These are phyloP conservation scores for Hypericum perforatum DNA, from an alignment of 345 rosid species.

Conservation along the genomic window DNA sequence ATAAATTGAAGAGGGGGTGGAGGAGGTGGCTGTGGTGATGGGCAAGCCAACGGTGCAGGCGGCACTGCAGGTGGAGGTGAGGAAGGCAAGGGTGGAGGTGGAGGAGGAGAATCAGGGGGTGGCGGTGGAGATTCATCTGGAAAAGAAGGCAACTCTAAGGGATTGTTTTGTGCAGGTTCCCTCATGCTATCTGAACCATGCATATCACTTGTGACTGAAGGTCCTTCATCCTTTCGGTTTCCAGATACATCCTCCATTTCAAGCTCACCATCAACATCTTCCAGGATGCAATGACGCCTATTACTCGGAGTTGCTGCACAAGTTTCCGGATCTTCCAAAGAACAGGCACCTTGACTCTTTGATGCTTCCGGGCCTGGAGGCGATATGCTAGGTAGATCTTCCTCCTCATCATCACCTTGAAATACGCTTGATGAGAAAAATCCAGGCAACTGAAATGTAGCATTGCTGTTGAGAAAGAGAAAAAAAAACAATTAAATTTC, in stretches of 20 bases:
- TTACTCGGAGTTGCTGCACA: constrained; percentile 37
- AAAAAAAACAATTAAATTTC: constrained; percentile 10
- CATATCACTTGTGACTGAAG: constrained; percentile 13
- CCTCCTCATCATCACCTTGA: constrained; percentile 51
- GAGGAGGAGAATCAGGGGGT: constrained; percentile 72
- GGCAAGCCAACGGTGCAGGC: constrained; percentile 57
- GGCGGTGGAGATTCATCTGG: constrained; percentile 56
- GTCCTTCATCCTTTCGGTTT: constrained; percentile 46
- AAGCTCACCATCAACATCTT: constrained; percentile 76
- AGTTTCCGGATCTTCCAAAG: constrained; percentile 39
- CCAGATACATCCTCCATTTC: constrained; percentile 86
- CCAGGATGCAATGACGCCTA: constrained; percentile 59
- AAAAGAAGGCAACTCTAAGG: constrained; percentile 28
- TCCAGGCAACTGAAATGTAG: constrained; percentile 78
- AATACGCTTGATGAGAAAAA: constrained; percentile 48
- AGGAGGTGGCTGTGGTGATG: constrained; percentile 41
- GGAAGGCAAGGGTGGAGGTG: constrained; percentile 57
- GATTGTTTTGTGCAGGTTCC: constrained; percentile 26
- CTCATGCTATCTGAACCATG: constrained; percentile 19
- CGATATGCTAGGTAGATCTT: constrained; percentile 40
- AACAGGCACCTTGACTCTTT: constrained; percentile 27
- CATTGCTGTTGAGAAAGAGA: constrained; percentile 49
- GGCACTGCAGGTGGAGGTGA: constrained; percentile 29
- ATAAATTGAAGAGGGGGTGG: constrained; percentile 32
- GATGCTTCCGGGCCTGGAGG: constrained; percentile 30